Evolutionary conservation across 2,329 filamentous ascomycete genomes (phyloP).

Genomic region (Pestalotiopsis sp.): DNA sequence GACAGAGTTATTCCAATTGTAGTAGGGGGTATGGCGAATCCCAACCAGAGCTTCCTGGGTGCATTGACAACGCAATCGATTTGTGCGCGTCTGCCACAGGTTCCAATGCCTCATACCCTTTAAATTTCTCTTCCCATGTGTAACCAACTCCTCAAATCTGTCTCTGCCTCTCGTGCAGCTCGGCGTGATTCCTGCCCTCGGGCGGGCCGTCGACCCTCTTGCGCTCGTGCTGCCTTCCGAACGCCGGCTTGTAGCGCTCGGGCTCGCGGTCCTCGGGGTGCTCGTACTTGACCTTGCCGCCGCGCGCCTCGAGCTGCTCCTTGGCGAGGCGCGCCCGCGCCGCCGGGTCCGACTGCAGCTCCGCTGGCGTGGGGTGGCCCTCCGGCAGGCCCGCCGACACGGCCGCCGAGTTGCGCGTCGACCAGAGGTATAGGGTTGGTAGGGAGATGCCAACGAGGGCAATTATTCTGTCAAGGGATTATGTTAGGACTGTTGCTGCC

Average conservation of each 20-base stretch:
- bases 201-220: constrained; percentile 18
- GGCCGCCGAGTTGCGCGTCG: neutral
- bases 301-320: neutral
- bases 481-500: neutral
- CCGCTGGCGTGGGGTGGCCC: neutral
- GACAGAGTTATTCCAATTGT: no score
- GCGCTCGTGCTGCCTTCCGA: constrained; percentile 13
- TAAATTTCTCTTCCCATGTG: no score
- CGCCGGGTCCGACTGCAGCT: constrained; percentile 11
- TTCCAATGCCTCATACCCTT: no score
- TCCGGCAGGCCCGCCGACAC: neutral
- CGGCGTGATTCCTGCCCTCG: constrained; percentile 16
- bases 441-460: constrained; percentile 13
- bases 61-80: no score
- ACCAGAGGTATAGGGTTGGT: constrained; percentile 6
- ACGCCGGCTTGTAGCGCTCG: constrained; percentile 16
- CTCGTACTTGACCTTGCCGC: constrained; percentile 1
- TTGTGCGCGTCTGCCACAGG: no score
- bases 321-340: neutral
- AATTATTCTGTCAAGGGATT: neutral
- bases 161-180: constrained; percentile 4
- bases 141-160: neutral
- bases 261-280: constrained; percentile 16
- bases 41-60: no score
- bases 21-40: no score